phyloP scores from a whole-genome alignment of 1,284 basidiomycete species.

The Anthracocystis setariae region DNA sequence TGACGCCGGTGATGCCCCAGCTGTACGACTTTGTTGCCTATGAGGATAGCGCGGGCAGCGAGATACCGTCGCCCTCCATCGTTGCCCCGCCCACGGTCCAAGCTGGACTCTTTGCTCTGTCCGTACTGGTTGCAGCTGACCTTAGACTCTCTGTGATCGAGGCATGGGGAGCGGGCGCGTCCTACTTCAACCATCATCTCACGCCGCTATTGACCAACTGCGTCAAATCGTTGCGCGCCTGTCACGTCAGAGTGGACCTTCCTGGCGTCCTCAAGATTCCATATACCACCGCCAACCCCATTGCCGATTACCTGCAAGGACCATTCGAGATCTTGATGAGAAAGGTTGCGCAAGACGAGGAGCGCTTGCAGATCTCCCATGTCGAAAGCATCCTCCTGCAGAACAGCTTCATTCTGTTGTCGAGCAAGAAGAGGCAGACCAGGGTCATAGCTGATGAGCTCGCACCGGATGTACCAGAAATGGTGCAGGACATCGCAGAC shows the following conservation, averaged over 20 bases:
- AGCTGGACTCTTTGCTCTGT: constrained; percentile 39
- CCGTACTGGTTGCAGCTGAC: constrained; percentile 40
- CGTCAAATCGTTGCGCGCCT: constrained; percentile 41
- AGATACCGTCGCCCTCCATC: constrained; percentile 39
- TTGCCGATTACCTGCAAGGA: constrained; percentile 39
- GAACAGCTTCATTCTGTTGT: constrained; percentile 19
- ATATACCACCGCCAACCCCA: constrained; percentile 33
- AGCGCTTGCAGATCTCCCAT: constrained; percentile 36
- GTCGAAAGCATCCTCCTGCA: constrained; percentile 40
- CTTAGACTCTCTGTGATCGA: constrained; percentile 42
- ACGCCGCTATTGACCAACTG: constrained; percentile 38
- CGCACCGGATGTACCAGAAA: constrained; percentile 31
- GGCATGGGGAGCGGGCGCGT: constrained; percentile 36
- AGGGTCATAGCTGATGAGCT: constrained; percentile 29
- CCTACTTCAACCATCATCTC: constrained; percentile 44
- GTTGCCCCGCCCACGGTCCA: constrained; percentile 38
- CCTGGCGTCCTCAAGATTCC: constrained; percentile 37
- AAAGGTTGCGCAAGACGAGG: constrained; percentile 32
- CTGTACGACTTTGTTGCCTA: constrained; percentile 43
- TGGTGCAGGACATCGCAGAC: constrained; percentile 45
- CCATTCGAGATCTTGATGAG: constrained; percentile 45
- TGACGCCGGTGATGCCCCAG: constrained; percentile 42
- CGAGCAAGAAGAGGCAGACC: constrained; percentile 35
- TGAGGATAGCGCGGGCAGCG: constrained; percentile 30
- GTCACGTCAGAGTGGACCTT: constrained; percentile 34